phyloP scores from a whole-genome alignment of 495 filamentous ascomycete species.

The Astrothelium subdiscretum region DNA sequence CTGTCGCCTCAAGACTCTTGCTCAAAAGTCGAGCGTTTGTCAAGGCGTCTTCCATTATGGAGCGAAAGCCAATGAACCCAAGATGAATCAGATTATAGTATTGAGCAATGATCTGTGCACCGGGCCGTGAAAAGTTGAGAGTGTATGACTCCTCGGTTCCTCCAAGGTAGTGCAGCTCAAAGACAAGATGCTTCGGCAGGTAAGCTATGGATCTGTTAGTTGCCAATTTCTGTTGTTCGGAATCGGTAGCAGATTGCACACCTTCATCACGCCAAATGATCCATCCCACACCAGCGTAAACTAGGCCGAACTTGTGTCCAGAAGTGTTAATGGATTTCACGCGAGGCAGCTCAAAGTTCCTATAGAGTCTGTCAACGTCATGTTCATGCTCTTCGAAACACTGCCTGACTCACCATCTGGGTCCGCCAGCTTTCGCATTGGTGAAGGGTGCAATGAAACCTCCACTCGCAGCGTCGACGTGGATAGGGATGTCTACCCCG shows the following conservation, averaged over 20 bases:
- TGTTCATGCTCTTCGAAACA: background rate
- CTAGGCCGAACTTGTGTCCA: slow-evolving; percentile 65
- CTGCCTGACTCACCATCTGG: slow-evolving; percentile 39
- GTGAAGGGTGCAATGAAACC: slow-evolving; percentile 68
- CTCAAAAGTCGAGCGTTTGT: slow-evolving; percentile 55
- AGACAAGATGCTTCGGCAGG: slow-evolving; percentile 60
- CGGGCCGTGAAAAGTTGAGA: slow-evolving; percentile 65
- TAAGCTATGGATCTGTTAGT: slow-evolving; percentile 4
- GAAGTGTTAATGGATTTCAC: slow-evolving; percentile 67
- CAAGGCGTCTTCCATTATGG: slow-evolving; percentile 62
- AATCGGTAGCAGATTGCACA: slow-evolving; percentile 13
- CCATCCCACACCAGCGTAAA: slow-evolving; percentile 65
- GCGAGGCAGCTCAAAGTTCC: slow-evolving; percentile 58
- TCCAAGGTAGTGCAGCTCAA: slow-evolving; percentile 65
- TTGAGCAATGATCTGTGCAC: slow-evolving; percentile 59
- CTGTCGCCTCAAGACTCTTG: slow-evolving; percentile 54
- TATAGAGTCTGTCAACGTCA: slow-evolving; percentile 12
- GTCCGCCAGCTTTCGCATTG: slow-evolving; percentile 44
- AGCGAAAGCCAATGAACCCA: slow-evolving; percentile 51
- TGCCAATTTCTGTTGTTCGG: background rate
- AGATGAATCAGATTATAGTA: slow-evolving; percentile 71
- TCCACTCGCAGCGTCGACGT: slow-evolving; percentile 63
- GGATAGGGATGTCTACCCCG: slow-evolving; percentile 58
- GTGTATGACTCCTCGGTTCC: slow-evolving; percentile 65
- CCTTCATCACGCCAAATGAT: slow-evolving; percentile 61